These are phyloP conservation scores for Macrolepiota albuminosa DNA, from an alignment of 768 basidiomycete genomes.

Conservation along the genomic window DNA sequence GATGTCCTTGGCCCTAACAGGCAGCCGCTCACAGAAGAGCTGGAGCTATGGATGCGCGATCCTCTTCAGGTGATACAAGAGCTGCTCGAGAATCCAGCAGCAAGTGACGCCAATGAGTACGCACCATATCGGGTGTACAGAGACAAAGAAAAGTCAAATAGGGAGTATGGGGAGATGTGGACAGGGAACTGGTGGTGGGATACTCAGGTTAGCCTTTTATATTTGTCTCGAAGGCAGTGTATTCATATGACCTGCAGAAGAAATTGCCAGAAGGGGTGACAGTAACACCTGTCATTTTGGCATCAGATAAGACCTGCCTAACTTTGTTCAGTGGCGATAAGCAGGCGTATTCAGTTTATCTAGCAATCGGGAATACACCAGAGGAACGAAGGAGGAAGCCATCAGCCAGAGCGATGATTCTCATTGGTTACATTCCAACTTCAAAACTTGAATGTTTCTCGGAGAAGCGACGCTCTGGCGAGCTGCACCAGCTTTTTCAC, in stretches of 20 bases:
- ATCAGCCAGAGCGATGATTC: too few species aligned
- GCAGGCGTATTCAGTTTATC: background rate
- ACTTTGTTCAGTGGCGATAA: background rate
- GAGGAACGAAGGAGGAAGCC: background rate
- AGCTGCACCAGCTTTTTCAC: too few species aligned
- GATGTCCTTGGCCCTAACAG: too few species aligned
- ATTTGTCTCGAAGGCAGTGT: too few species aligned
- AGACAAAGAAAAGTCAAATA: conserved; percentile 8
- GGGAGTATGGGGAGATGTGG: conserved; percentile 31
- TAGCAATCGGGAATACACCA: background rate
- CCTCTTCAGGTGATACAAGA: conserved; percentile 26
- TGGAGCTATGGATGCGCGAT: conserved; percentile 25
- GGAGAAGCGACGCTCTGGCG: too few species aligned
- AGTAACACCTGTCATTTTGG: background rate
- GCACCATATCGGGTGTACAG: conserved; percentile 22
- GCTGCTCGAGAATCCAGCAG: conserved; percentile 25
- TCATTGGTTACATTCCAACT: too few species aligned
- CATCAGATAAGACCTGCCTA: background rate
- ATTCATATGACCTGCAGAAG: too few species aligned
- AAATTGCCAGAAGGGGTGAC: background rate
- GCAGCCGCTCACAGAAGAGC: conserved; percentile 12
- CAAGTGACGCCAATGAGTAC: conserved; percentile 21
- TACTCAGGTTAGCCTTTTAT: background rate
- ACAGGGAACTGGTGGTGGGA: conserved; percentile 13
- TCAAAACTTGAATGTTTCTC: too few species aligned